phyloP scores from a whole-genome alignment of 495 filamentous ascomycete genomes.

The Hyaloscypha bicolor region DNA sequence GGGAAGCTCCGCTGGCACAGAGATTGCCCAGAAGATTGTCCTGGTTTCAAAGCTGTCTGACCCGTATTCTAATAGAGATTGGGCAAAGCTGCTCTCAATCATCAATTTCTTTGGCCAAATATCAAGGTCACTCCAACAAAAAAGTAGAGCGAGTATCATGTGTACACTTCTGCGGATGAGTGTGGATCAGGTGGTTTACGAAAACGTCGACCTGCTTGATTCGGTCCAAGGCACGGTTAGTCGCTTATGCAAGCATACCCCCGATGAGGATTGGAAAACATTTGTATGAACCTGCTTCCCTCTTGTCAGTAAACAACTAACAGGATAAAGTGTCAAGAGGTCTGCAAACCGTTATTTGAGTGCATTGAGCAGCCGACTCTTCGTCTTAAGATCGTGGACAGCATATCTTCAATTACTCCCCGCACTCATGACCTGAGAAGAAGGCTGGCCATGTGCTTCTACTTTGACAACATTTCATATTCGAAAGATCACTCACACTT shows the following conservation, averaged over 20 bases:
- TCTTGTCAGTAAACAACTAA: constrained; percentile 24
- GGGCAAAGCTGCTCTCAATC: constrained; percentile 25
- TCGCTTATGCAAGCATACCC: constrained; percentile 22
- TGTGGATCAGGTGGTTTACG: constrained; percentile 21
- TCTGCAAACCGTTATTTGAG: constrained; percentile 53
- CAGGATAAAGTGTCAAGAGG: constrained; percentile 50
- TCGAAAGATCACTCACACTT: constrained; percentile 44
- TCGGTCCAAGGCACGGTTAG: constrained; percentile 24
- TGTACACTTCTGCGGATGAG: constrained; percentile 28
- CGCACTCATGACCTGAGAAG: constrained; percentile 64
- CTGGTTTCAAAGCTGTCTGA: constrained; percentile 16
- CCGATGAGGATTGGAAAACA: constrained; percentile 23
- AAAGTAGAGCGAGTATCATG: constrained; percentile 17
- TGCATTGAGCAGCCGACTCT: constrained; percentile 53
- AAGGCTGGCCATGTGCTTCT: constrained; percentile 72
- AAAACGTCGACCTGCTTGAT: constrained; percentile 29
- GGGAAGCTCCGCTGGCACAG: constrained; percentile 38
- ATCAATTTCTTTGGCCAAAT: constrained; percentile 21
- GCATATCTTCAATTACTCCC: constrained; percentile 55
- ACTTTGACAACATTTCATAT: constrained; percentile 53
- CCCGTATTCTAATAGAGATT: constrained; percentile 18
- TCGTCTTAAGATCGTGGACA: constrained; percentile 60
- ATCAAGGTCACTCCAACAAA: constrained; percentile 11
- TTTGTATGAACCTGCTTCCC: constrained; percentile 20
- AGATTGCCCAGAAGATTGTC: constrained; percentile 22